A percentile compares a stretch with the other conserved stretches of the same genome.
Conservation (phyloP, 1,284 basidiomycete genomes). For the Sporisorium sorghi region DNA sequence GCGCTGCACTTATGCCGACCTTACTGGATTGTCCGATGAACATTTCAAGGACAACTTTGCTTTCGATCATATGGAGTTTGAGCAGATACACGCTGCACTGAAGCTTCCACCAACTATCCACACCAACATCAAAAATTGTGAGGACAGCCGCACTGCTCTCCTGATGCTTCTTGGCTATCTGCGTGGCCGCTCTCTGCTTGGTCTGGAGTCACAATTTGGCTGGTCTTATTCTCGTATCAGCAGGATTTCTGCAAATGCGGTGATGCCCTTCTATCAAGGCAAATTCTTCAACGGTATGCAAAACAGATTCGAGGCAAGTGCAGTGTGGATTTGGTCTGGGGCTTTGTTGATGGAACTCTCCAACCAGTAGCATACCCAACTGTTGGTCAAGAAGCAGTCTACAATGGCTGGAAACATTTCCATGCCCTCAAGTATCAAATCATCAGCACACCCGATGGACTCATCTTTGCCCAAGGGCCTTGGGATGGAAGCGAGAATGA, state of each 20-base stretch:
- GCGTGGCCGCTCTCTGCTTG: not conserved
- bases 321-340: slow-evolving; percentile 2
- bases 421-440: slow-evolving; percentile 10
- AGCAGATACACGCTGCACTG: not conserved
- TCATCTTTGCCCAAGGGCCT: slow-evolving; percentile 3
- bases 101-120: not conserved
- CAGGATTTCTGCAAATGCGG: not conserved
- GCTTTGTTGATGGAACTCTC: slow-evolving; percentile 7
- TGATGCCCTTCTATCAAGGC: not conserved
- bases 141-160: slow-evolving; percentile 4
- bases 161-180: slow-evolving; percentile 8
- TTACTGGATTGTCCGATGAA: not conserved
- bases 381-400: slow-evolving; percentile 1
- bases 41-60: slow-evolving; percentile 9
- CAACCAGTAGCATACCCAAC: not conserved
- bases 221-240: slow-evolving; percentile 5
- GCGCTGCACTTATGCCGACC: not conserved
- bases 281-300: not conserved
- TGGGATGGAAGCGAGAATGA: slow-evolving; percentile 10
- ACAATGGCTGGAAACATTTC: slow-evolving; percentile 6
- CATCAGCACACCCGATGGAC: slow-evolving; percentile 6
- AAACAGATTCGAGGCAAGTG: not conserved
- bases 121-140: not conserved
- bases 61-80: not conserved
- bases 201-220: slow-evolving; percentile 3